phyloP scores from a whole-genome alignment of 306 rosid genomes.

The Adenanthera pavonina region DNA sequence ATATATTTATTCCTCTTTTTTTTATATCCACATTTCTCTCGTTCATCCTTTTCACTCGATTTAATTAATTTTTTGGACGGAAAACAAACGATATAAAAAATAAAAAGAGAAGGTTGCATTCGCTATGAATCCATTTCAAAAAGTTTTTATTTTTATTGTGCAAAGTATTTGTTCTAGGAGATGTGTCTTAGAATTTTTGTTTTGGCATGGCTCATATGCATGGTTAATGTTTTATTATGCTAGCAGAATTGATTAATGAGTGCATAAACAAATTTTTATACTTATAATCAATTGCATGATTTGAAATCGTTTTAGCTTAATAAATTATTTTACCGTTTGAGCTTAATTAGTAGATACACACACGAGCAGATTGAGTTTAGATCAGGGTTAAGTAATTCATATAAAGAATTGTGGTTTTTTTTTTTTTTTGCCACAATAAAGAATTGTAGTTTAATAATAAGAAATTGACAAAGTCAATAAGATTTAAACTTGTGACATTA shows the following conservation, averaged over 20 bases:
- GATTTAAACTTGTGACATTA: not conserved
- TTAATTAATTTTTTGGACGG: not conserved
- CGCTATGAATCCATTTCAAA: not conserved
- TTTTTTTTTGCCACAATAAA: no score
- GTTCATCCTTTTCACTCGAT: not conserved
- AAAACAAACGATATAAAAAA: not conserved
- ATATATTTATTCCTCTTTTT: not conserved
- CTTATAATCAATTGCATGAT: constrained; percentile 2
- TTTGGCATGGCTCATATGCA: not conserved
- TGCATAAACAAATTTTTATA: not conserved
- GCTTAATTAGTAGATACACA: not conserved
- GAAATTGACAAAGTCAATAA: no score
- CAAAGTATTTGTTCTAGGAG: not conserved
- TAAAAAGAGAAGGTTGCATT: no score
- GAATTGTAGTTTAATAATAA: no score
- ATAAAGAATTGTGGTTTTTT: no score
- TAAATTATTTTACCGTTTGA: not conserved
- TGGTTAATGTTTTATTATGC: not conserved
- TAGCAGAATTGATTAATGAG: not conserved
- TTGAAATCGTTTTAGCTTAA: not conserved
- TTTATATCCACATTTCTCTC: not conserved
- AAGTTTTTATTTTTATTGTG: not conserved
- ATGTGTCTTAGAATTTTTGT: no score
- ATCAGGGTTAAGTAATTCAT: not conserved
- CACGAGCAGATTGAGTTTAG: not conserved